These are phyloP conservation scores for Trichosporon coremiiforme DNA, from an alignment of 1,284 basidiomycete species.

Conservation along the genomic window DNA sequence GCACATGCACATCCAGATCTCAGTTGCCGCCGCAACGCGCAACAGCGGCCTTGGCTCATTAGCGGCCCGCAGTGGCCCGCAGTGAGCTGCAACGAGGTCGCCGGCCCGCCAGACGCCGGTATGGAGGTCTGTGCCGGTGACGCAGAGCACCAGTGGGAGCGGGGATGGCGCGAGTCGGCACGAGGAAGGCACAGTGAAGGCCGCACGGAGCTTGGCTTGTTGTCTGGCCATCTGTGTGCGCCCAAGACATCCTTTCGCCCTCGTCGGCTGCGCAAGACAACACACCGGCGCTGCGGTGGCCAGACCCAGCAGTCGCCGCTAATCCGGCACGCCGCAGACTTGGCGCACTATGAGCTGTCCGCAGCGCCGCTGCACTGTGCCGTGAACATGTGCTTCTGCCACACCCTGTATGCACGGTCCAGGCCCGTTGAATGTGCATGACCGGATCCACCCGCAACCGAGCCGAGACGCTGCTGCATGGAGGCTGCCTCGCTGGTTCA, in stretches of 20 bases:
- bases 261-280: not conserved
- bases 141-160: too few species aligned
- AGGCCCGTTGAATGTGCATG: not conserved
- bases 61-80: not conserved
- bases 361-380: not conserved
- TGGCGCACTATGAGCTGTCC: not conserved
- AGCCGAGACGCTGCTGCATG: too few species aligned
- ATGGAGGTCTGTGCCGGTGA: too few species aligned
- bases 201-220: not conserved
- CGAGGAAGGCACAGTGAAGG: not conserved
- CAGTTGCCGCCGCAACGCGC: not conserved
- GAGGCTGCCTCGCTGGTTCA: not conserved
- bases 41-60: not conserved
- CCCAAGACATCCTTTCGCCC: not conserved
- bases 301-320: conserved; percentile 7
- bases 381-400: conserved; percentile 7
- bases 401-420: conserved; percentile 1
- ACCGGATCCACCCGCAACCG: conserved; percentile 1
- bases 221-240: not conserved
- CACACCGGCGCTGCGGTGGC: not conserved
- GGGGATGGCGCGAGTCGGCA: not conserved
- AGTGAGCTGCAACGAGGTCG: not conserved
- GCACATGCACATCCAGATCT: not conserved
- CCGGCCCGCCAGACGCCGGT: not conserved
- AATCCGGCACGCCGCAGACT: not conserved